Evolutionary conservation across 75 land plant genomes (phyloP), one percentile per base, ranked within the genome.

Genomic region (Isoetes taiwanensis): DNA sequence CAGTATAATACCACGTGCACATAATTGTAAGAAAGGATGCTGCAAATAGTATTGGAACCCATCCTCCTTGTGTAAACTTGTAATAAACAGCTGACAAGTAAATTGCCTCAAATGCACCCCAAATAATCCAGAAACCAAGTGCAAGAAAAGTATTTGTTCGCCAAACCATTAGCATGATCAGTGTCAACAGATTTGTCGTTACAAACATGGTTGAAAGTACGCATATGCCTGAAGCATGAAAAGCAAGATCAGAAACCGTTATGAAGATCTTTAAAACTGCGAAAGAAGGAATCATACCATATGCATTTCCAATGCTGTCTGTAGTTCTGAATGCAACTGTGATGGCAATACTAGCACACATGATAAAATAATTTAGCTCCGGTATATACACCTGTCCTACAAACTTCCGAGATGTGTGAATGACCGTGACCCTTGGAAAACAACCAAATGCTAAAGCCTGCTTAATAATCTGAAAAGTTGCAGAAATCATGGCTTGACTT

Each of bases 401-500:
- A n/a, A 46, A 46, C 4, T 46, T 6, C 23, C 23, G 16, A 19
- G 50, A 46, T 5, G 50, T 46, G 50, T 46, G 50, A 6, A 46
- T 23, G n/a, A 46, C 50, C n/a, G 6, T 6, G 50, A 46, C 23
- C 16, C 50, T 16, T 8, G 50, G 50, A 23, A 46, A 46, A 23
- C 50, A 46, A 3, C 50, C 50, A 6, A 46, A 46, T 8, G 50
- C 6, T 23, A 19, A 19, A 4, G 50, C 50, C 16, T 46, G 50
- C 16, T 46, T 46, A n/a, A 46, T 6, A 4, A 46, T 46, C 50
- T 46, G 50, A 19, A 46, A 46, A 19, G 25, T 23, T 4, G 50
- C 50, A 6, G 50, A 46, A 4, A 46, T 46, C 50, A 46, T 46
- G 5, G 50, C 50, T n/a, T 46, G 50, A n/a, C 50, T 46, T n/a